Evolutionary conservation across 805 yeast species (phyloP).

Genomic region (Metschnikowia amazonensis): DNA sequence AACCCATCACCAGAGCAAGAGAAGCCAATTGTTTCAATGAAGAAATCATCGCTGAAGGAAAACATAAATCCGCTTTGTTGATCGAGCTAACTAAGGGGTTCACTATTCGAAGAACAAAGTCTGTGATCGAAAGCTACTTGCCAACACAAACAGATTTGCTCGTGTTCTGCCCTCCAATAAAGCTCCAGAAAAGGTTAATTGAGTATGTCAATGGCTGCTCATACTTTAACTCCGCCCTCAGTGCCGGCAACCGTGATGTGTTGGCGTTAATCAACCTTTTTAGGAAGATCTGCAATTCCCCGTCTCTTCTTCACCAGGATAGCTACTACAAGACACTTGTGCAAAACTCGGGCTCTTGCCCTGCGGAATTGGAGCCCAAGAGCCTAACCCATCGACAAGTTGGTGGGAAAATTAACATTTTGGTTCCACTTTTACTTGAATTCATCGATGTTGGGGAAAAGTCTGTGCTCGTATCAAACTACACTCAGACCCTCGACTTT

Average conservation of each 20-base stretch:
- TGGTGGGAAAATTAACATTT: constrained; percentile 60
- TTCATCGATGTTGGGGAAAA: constrained; percentile 55
- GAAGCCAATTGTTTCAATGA: constrained; percentile 54
- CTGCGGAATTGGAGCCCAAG: constrained; percentile 16
- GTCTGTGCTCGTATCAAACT: constrained; percentile 81
- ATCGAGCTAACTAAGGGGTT: constrained; percentile 61
- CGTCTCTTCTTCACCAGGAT: constrained; percentile 56
- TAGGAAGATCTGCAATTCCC: constrained; percentile 82
- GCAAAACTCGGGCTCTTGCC: not conserved
- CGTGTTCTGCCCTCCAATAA: constrained; percentile 74
- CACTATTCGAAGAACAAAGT: constrained; percentile 68
- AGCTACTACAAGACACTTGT: constrained; percentile 19
- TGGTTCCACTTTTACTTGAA: constrained; percentile 53
- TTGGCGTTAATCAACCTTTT: constrained; percentile 68
- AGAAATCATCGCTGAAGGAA: constrained; percentile 52
- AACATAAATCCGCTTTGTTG: constrained; percentile 57
- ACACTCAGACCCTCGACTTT: constrained; percentile 80
- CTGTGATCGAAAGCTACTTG: constrained; percentile 51
- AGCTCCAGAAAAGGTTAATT: constrained; percentile 54
- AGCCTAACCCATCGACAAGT: constrained; percentile 15
- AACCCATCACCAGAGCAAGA: constrained; percentile 70
- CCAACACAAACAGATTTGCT: constrained; percentile 76
- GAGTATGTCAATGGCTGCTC: constrained; percentile 42
- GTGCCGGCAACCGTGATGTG: constrained; percentile 36
- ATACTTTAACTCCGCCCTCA: constrained; percentile 29